phyloP scores from a whole-genome alignment of 768 basidiomycete species.

The Psilocybe cyanescens region DNA sequence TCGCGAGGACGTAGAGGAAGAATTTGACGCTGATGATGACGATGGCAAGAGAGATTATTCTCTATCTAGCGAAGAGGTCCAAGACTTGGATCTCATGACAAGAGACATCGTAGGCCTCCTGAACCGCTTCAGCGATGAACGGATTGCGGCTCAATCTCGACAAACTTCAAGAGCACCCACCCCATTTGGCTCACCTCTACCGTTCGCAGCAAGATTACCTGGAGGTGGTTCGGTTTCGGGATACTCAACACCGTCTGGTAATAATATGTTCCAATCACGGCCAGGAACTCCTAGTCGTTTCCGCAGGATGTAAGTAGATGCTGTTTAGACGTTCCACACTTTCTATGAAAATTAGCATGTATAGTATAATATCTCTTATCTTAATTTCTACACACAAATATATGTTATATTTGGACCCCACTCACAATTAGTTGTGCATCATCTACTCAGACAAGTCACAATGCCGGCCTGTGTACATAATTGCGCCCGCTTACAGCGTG shows the following conservation, averaged over 20 bases:
- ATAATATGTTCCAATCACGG: constrained; percentile 48
- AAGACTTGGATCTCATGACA: constrained; percentile 76
- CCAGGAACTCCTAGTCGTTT: constrained; percentile 68
- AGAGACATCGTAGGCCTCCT: constrained; percentile 75
- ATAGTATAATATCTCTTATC: constrained; percentile 14
- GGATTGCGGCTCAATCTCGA: constrained; percentile 57
- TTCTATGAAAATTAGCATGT: constrained; percentile 9
- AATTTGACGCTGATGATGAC: constrained; percentile 64
- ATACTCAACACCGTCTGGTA: constrained; percentile 53
- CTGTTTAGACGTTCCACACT: neutral
- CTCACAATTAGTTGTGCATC: neutral
- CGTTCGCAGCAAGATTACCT: constrained; percentile 37
- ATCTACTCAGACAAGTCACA: neutral
- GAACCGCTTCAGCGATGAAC: constrained; percentile 71
- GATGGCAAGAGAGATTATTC: constrained; percentile 48
- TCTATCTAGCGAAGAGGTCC: constrained; percentile 69
- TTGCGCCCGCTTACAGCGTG: neutral
- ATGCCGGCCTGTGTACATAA: neutral
- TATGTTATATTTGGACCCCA: constrained; percentile 1
- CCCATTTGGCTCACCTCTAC: constrained; percentile 57
- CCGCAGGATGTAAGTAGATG: constrained; percentile 8
- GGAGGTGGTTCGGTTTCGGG: constrained; percentile 49
- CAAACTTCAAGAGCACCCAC: constrained; percentile 70
- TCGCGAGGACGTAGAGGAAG: constrained; percentile 50
- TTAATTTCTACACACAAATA: constrained; percentile 6